A percentile compares a stretch with the other conserved stretches of the same genome.
Evolutionary conservation across 202 grass and related monocot species (phyloP).

Genomic region (Panicum hallii): DNA sequence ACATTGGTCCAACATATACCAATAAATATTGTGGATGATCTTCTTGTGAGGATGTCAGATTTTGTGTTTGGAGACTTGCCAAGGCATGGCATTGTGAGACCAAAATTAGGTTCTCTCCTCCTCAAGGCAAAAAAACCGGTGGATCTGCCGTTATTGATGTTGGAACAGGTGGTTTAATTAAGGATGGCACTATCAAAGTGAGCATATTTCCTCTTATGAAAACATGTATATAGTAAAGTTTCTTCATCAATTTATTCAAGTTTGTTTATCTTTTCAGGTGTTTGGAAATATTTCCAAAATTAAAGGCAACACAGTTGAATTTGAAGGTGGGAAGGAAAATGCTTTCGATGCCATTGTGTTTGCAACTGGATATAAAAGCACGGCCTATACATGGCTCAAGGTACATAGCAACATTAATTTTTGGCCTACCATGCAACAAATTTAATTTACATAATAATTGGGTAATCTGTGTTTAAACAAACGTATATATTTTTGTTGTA

Average conservation of each 20-base stretch:
- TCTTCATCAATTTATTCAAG: neutral
- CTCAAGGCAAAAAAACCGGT: neutral
- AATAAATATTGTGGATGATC: slow-evolving; percentile 14
- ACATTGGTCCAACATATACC: slow-evolving; percentile 10
- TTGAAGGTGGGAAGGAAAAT: neutral
- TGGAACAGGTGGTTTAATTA: neutral
- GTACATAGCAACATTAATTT: neutral
- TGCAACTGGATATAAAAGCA: slow-evolving; percentile 1
- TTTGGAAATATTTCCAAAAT: neutral
- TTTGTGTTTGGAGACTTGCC: slow-evolving; percentile 32
- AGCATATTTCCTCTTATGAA: neutral
- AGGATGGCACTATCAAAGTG: neutral
- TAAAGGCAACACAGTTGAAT: neutral
- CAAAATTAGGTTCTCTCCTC: neutral
- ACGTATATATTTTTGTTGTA: neutral
- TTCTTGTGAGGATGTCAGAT: slow-evolving; percentile 25
- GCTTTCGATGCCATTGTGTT: slow-evolving; percentile 32
- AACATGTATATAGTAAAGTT: neutral
- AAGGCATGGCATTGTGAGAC: neutral
- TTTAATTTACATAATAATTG: neutral
- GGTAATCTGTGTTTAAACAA: neutral
- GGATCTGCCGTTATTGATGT: neutral
- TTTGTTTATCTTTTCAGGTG: neutral
- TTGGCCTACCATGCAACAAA: neutral
- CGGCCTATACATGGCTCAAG: neutral